phyloP scores from a whole-genome alignment of 495 filamentous ascomycete genomes.

The Glonium stellatum region DNA sequence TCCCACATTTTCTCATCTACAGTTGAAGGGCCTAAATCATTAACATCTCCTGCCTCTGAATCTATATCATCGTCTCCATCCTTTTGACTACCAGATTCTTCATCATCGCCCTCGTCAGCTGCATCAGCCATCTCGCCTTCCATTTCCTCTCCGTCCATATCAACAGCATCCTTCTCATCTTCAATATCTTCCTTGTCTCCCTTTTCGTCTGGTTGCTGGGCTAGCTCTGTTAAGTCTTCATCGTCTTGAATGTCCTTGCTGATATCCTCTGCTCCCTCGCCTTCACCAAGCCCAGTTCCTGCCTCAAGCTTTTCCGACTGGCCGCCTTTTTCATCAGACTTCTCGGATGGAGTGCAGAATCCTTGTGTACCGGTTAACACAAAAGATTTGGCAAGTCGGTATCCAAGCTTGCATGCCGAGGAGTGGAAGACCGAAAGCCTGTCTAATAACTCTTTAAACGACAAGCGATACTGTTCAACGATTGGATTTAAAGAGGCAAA shows the following conservation, averaged over 20 bases:
- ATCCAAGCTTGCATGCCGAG: constrained; percentile 64
- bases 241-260: constrained; percentile 92
- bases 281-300: constrained; percentile 95
- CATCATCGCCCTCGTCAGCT: constrained; percentile 48
- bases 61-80: constrained; percentile 65
- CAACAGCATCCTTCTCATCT: constrained; percentile 70
- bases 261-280: constrained; percentile 91
- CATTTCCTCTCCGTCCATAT: constrained; percentile 88
- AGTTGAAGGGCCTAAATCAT: constrained; percentile 78
- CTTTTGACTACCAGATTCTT: constrained; percentile 35
- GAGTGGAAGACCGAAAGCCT: constrained; percentile 54
- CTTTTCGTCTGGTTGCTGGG: constrained; percentile 53
- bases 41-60: constrained; percentile 81
- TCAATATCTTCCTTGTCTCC: constrained; percentile 41
- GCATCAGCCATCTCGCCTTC: constrained; percentile 70
- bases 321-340: constrained; percentile 56
- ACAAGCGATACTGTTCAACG: constrained; percentile 60
- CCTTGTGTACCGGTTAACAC: constrained; percentile 69
- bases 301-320: constrained; percentile 71
- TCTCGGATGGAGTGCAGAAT: constrained; percentile 82
- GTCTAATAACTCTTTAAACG: constrained; percentile 47
- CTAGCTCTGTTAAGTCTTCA: constrained; percentile 86
- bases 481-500: constrained; percentile 66
- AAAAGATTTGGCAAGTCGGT: constrained; percentile 67
- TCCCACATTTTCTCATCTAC: constrained; percentile 99